Conservation (phyloP, 2,329 filamentous ascomycete genomes). For the Colletotrichum tamarilloi region DNA sequence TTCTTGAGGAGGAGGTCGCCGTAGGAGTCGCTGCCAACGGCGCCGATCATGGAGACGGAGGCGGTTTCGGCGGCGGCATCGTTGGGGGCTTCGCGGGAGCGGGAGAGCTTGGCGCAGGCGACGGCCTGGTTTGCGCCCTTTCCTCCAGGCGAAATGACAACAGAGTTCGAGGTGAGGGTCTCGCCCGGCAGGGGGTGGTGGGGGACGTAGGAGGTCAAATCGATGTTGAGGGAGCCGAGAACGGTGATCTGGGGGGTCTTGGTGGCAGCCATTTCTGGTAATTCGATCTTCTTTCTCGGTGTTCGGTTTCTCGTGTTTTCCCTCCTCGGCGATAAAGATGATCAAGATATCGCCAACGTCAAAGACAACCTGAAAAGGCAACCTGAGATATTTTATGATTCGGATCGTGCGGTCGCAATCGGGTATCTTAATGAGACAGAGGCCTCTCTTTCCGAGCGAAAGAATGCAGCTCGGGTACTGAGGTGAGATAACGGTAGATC, state of each 20-base stretch:
- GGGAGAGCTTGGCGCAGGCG: conserved; percentile 84
- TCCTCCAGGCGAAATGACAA: conserved; percentile 85
- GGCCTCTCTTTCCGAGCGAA: conserved; percentile 6
- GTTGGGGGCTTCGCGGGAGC: conserved; percentile 47
- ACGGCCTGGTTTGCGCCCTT: conserved; percentile 98
- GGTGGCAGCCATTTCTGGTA: conserved; percentile 17
- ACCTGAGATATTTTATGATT: neutral
- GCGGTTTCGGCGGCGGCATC: conserved; percentile 48
- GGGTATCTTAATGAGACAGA: neutral
- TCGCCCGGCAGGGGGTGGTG: conserved; percentile 88
- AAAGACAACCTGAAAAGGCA: neutral
- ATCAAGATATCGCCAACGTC: neutral
- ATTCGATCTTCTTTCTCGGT: neutral
- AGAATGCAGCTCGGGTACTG: conserved; percentile 20
- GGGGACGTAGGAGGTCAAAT: conserved; percentile 88
- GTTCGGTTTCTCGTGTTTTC: neutral
- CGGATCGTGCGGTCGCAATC: neutral
- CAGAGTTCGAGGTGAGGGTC: conserved; percentile 83
- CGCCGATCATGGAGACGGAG: conserved; percentile 77
- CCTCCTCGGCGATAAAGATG: neutral
- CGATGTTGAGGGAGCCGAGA: conserved; percentile 93
- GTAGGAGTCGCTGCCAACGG: conserved; percentile 77
- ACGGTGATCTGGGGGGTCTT: conserved; percentile 73
- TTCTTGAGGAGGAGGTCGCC: conserved; percentile 68
- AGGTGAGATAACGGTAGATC: conserved; percentile 20